phyloP scores from a whole-genome alignment of 108 stramenopile species.

The Nitzschia sp. region DNA sequence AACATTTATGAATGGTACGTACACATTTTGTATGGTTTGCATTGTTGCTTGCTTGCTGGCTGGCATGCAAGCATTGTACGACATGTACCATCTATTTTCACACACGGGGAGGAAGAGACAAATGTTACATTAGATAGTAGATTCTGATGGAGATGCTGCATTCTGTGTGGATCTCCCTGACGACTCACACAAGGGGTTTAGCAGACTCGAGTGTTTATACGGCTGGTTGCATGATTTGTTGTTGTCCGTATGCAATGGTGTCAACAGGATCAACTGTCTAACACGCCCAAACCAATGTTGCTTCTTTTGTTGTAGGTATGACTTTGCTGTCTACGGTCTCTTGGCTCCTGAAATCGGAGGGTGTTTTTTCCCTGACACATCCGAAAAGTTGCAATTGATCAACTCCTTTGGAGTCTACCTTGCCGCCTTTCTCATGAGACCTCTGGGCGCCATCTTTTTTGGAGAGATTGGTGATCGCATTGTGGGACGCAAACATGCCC shows the following conservation, averaged over 20 bases:
- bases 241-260: background rate
- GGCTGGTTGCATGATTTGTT: background rate
- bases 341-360: constrained; percentile 74
- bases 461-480: constrained; percentile 70
- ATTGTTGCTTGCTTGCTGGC: background rate
- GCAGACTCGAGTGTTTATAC: background rate
- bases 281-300: background rate
- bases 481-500: constrained; percentile 64
- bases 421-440: constrained; percentile 80
- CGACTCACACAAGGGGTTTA: constrained; percentile 1
- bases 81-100: background rate
- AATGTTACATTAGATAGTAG: constrained; percentile 35
- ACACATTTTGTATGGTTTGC: too few relatives aligned
- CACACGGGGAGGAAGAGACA: too few relatives aligned
- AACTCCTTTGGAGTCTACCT: constrained; percentile 85
- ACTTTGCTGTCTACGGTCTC: constrained; percentile 85
- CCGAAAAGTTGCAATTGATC: constrained; percentile 54
- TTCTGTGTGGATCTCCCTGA: background rate
- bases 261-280: background rate
- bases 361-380: constrained; percentile 75
- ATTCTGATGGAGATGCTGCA: constrained; percentile 19
- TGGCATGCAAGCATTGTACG: background rate
- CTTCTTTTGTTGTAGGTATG: constrained; percentile 59
- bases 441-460: constrained; percentile 62
- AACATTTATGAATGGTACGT: constrained; percentile 76